Evolutionary conservation across 305 asterid genomes (phyloP).

Genomic region (Petunia hybrid): DNA sequence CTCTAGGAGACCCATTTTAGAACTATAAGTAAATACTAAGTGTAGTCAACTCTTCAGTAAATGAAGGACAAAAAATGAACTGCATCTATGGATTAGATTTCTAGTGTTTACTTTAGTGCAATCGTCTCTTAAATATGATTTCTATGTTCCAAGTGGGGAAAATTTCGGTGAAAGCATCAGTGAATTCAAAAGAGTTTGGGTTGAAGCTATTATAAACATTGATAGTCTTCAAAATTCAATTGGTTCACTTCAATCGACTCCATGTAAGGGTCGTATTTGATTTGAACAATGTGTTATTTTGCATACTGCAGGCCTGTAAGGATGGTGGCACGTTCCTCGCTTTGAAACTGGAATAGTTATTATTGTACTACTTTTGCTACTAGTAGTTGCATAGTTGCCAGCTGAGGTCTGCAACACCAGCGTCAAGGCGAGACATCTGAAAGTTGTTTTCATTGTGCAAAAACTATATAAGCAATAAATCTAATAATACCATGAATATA

Average conservation of each 20-base stretch:
- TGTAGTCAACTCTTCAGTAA: neutral
- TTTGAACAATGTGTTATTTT: neutral
- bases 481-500: neutral
- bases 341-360: slow-evolving; percentile 30
- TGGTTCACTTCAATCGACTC: neutral
- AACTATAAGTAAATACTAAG: neutral
- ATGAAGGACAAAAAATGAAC: neutral
- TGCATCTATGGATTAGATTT: neutral
- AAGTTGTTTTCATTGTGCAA: too few relatives aligned
- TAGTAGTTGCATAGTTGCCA: too few relatives aligned
- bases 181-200: neutral
- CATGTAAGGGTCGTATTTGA: neutral
- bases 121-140: neutral
- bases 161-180: neutral
- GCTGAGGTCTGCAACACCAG: too few relatives aligned
- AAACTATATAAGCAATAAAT: too few relatives aligned
- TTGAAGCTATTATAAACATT: neutral
- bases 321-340: slow-evolving; percentile 36
- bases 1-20: too few relatives aligned
- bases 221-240: neutral
- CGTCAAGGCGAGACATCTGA: too few relatives aligned
- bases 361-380: neutral
- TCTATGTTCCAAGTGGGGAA: neutral
- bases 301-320: slow-evolving; percentile 42
- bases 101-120: slow-evolving; percentile 68